A percentile compares a stretch with the other conserved stretches of the same genome.
Conservation (phyloP, 352 stramenopile genomes). For the Aphanomyces invadans region DNA sequence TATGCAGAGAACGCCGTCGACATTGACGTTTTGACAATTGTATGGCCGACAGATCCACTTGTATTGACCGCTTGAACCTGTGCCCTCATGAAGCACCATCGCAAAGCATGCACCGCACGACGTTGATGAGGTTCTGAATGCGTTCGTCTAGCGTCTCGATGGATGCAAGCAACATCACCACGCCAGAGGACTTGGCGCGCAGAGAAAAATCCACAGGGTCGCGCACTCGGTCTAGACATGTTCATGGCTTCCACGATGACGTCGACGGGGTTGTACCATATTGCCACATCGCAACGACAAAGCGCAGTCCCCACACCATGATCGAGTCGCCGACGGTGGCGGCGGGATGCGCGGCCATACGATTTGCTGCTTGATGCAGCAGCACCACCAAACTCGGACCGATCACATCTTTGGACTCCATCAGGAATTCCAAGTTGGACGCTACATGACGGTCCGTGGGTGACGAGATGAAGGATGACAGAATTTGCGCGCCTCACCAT, state of each 20-base stretch:
- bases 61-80: too few species aligned
- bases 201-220: background rate
- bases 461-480: too few species aligned
- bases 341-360: background rate
- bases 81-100: too few species aligned
- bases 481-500: too few species aligned
- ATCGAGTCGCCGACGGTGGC: background rate
- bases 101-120: background rate
- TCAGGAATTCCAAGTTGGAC: conserved; percentile 16
- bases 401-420: background rate
- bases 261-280: background rate
- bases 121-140: conserved; percentile 17
- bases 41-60: too few species aligned
- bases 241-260: background rate
- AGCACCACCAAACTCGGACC: background rate
- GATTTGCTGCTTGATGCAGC: background rate
- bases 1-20: too few species aligned
- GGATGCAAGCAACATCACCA: background rate
- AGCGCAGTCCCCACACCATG: conserved; percentile 8
- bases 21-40: background rate
- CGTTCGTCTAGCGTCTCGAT: conserved; percentile 1
- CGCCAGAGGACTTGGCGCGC: background rate
- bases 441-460: too few species aligned
- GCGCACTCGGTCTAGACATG: background rate
- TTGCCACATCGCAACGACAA: conserved; percentile 1